Conservation (phyloP, 2,329 filamentous ascomycete species). For the Neopestalotiopsis rosae region DNA sequence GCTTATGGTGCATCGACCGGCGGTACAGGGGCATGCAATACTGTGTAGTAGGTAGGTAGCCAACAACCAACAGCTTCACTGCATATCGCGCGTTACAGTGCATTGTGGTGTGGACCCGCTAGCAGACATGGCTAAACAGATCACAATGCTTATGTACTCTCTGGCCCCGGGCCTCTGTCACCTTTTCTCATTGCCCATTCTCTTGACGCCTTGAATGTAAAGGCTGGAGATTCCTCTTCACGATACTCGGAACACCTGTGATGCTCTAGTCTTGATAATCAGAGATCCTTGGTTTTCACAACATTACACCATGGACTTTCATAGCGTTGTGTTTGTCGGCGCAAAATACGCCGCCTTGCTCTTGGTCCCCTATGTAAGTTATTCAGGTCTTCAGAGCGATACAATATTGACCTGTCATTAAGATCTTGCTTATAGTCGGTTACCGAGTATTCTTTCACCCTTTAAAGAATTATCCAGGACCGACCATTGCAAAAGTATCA, state of each 20-base stretch:
- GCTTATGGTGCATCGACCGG: no score
- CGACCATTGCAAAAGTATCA: neutral
- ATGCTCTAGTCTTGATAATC: neutral
- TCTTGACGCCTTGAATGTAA: neutral
- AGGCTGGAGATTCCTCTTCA: neutral
- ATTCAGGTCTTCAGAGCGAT: neutral
- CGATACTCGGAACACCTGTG: neutral
- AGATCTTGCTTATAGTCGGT: neutral
- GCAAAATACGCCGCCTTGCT: neutral
- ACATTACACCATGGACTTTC: neutral
- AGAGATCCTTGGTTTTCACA: neutral
- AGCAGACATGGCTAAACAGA: no score
- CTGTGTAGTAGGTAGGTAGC: no score
- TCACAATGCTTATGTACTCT: neutral
- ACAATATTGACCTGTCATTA: neutral
- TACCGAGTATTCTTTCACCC: conserved; percentile 5
- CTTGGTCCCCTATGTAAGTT: neutral
- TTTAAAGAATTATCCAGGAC: neutral
- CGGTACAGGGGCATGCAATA: no score
- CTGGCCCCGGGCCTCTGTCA: no score
- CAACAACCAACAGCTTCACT: no score
- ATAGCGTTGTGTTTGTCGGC: neutral
- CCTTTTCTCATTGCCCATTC: neutral
- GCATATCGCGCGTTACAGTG: no score
- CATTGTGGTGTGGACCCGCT: no score